These are phyloP conservation scores for Debaryomyces coudertii DNA, from an alignment of 1,139 yeast species.

Conservation along the genomic window DNA sequence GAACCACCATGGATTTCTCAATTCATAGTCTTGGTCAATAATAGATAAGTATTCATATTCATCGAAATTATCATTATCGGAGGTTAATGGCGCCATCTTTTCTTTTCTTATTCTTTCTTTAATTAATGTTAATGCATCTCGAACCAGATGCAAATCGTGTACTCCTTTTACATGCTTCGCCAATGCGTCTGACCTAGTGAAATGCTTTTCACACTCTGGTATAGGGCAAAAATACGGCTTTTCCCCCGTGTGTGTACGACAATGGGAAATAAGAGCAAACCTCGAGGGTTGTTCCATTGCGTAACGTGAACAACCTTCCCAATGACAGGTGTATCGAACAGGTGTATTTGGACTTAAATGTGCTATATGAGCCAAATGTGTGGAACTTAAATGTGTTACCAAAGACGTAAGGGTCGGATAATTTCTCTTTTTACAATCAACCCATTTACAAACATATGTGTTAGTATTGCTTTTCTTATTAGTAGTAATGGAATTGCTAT, in stretches of 20 bases:
- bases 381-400: constrained; percentile 36
- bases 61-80: constrained; percentile 23
- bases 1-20: constrained; percentile 51
- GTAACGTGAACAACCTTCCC: constrained; percentile 61
- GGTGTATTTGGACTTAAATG: constrained; percentile 24
- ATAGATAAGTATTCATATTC: constrained; percentile 34
- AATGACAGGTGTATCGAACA: constrained; percentile 56
- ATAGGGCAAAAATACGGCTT: constrained; percentile 68
- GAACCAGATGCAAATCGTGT: constrained; percentile 52
- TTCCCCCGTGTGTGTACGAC: constrained; percentile 69
- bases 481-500: constrained; percentile 2
- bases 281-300: constrained; percentile 61
- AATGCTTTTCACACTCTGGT: constrained; percentile 69
- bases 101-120: constrained; percentile 29
- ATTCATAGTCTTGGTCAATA: constrained; percentile 38
- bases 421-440: constrained; percentile 28
- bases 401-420: constrained; percentile 29
- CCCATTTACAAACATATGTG: constrained; percentile 38
- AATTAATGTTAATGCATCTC: constrained; percentile 37
- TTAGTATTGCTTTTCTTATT: constrained; percentile 10
- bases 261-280: constrained; percentile 63
- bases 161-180: constrained; percentile 65
- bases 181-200: constrained; percentile 62
- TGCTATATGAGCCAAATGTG: constrained; percentile 33
- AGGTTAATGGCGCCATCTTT: constrained; percentile 23